Base-by-base conservation (phyloP, 805 yeast genomes). In the Maudiozyma bulderi region DNA sequence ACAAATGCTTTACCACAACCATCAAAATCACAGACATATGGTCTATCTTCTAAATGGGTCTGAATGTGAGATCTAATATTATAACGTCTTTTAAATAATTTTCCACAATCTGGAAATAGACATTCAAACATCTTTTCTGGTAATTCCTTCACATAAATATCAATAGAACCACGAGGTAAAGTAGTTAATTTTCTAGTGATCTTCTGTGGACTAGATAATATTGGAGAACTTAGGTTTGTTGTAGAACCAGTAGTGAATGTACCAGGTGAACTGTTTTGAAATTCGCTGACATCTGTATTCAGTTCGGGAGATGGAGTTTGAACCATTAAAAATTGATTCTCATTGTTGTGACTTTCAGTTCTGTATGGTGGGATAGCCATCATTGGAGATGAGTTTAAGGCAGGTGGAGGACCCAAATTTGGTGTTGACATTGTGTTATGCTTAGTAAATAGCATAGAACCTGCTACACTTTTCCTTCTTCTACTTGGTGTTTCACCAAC, bases 31-130 rank as follows among this genome's bases (percentile, higher is more conserved):
- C 99, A 93, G 0, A 75, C 71, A 67, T 87, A 91, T 1, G 99
- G 99, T 54, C 97, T 73, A 66, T 93, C 98, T 62, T 91, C 82
- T 45, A 93, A 69, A 71, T 93, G 99, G 0, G 99, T 93, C 63
- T 93, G 99, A 48, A 93, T 89, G 64, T 93, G 99, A 0, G 96
- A 87, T 54, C 98, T 73, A 11, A 88, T 86, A 60, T 93, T 93
- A 68, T 95, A 93, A 44, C 96, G 74, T 59, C 99, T 74, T 7
- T 89, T 81, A 66, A 93, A 91, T 47, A 76, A 71, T 67, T 93
- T 89, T 10, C 85, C 85, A 68, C 99, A 93, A 49, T 75, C 73
- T 15, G 84, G 77, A 64, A 73, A 91, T 50, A 76, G 73, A 66
- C 99, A 93, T 37, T 81, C 74, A 68, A 76, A 95, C 31, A 74